Conservation (phyloP, 2,329 filamentous ascomycete genomes). For the Furcasterigmium furcatum region DNA sequence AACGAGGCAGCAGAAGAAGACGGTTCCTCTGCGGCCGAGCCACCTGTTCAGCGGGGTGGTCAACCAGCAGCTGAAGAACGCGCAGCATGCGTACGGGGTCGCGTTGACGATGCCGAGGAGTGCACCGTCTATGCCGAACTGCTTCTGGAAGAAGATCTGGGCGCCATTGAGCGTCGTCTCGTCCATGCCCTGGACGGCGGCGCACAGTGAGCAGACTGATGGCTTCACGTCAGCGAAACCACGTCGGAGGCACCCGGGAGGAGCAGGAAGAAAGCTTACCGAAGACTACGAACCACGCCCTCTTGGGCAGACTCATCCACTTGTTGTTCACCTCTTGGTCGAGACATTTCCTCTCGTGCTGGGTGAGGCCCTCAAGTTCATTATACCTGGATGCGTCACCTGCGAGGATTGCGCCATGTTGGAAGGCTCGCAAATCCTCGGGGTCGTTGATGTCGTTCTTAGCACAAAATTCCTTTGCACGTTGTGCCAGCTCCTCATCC, state of each 20-base stretch:
- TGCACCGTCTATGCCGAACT: slow-evolving; percentile 61
- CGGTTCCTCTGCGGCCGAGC: slow-evolving; percentile 69
- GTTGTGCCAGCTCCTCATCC: slow-evolving; percentile 44
- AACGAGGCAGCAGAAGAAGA: slow-evolving; percentile 65
- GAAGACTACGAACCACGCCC: slow-evolving; percentile 63
- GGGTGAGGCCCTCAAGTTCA: slow-evolving; percentile 48
- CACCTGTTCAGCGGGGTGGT: slow-evolving; percentile 68
- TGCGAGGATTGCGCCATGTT: slow-evolving; percentile 56
- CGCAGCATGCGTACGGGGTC: slow-evolving; percentile 63
- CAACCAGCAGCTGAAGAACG: slow-evolving; percentile 68
- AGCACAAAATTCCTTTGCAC: slow-evolving; percentile 56
- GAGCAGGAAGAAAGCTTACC: slow-evolving; percentile 25
- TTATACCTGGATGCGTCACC: slow-evolving; percentile 47
- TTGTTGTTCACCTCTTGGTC: slow-evolving; percentile 60
- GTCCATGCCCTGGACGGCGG: slow-evolving; percentile 69
- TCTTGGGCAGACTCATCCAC: slow-evolving; percentile 53
- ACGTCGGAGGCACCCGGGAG: too few species aligned
- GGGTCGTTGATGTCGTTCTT: slow-evolving; percentile 51
- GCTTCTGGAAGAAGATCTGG: slow-evolving; percentile 59
- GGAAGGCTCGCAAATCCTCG: slow-evolving; percentile 56
- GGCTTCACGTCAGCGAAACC: neutral
- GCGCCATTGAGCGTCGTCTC: slow-evolving; percentile 69
- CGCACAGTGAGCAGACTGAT: slow-evolving; percentile 59
- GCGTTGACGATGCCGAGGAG: slow-evolving; percentile 60
- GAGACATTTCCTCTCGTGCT: slow-evolving; percentile 55